A percentile compares a stretch with the other conserved stretches of the same genome.
phyloP scores from a whole-genome alignment of 768 basidiomycete genomes.

The Pulveroboletus sp. region DNA sequence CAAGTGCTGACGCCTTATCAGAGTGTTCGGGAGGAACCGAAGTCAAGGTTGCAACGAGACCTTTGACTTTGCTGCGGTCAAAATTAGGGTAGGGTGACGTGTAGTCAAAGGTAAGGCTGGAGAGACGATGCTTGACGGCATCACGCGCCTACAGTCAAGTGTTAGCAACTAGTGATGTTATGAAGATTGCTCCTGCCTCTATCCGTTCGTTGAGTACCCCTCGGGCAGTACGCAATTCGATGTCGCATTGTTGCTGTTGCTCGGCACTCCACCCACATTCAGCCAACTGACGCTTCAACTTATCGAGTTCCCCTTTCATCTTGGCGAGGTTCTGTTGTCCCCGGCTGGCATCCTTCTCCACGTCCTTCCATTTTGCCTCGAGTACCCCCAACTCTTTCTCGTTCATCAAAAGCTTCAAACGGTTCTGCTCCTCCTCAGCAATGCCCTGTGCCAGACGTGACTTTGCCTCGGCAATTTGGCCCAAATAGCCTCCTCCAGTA shows the following conservation, averaged over 20 bases:
- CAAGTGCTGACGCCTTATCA: constrained; percentile 82
- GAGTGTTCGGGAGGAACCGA: constrained; percentile 64
- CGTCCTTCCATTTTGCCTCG: constrained; percentile 76
- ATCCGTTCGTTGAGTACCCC: constrained; percentile 49
- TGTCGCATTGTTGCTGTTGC: constrained; percentile 58
- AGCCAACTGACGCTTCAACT: constrained; percentile 46
- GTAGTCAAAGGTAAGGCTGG: constrained; percentile 81
- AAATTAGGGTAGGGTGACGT: constrained; percentile 71
- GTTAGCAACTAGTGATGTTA: constrained; percentile 5
- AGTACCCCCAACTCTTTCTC: constrained; percentile 74
- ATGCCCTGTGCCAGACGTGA: constrained; percentile 67
- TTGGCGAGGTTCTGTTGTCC: constrained; percentile 62
- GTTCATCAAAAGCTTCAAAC: constrained; percentile 67
- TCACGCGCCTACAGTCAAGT: constrained; percentile 57
- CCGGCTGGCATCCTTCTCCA: constrained; percentile 80
- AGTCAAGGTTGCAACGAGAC: constrained; percentile 87
- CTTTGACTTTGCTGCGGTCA: constrained; percentile 83
- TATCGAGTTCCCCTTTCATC: constrained; percentile 55
- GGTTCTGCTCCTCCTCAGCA: constrained; percentile 82
- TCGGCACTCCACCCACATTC: constrained; percentile 73
- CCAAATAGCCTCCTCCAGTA: constrained; percentile 90
- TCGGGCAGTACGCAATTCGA: constrained; percentile 47
- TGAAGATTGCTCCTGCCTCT: constrained; percentile 46
- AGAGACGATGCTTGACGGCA: constrained; percentile 55
- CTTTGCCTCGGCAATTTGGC: constrained; percentile 85